phyloP scores from a whole-genome alignment of 352 stramenopile genomes.

The Phytophthora uliginosa region DNA sequence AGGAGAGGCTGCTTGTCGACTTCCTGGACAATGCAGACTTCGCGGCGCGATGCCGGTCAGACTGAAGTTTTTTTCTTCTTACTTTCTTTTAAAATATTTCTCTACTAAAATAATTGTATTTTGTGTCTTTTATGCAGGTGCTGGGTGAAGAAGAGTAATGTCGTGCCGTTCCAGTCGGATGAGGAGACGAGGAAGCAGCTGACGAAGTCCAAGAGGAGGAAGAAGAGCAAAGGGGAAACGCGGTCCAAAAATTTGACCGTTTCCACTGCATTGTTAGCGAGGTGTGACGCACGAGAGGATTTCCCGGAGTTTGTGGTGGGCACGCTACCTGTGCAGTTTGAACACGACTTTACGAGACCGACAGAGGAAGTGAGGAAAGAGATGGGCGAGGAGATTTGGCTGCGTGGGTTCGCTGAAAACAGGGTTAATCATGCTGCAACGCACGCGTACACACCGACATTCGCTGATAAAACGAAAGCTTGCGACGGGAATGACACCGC shows the following conservation, averaged over 20 bases:
- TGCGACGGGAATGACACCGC: neutral
- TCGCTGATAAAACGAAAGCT: neutral
- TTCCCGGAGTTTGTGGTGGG: slow-evolving; percentile 63
- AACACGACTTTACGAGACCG: slow-evolving; percentile 30
- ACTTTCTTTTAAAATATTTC: neutral
- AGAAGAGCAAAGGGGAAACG: slow-evolving; percentile 7
- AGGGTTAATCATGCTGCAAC: slow-evolving; percentile 45
- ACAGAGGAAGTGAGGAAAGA: slow-evolving; percentile 40
- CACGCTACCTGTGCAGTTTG: slow-evolving; percentile 55
- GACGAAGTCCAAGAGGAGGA: slow-evolving; percentile 22
- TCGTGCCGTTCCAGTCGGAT: slow-evolving; percentile 43
- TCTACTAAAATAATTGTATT: too few relatives aligned
- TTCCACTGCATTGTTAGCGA: slow-evolving; percentile 41
- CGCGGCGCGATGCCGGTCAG: slow-evolving; percentile 34
- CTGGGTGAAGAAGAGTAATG: slow-evolving; percentile 59
- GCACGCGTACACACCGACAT: slow-evolving; percentile 26
- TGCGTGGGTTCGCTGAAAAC: slow-evolving; percentile 54
- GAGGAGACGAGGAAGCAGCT: slow-evolving; percentile 27
- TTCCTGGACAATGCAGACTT: slow-evolving; percentile 60
- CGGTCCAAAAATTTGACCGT: slow-evolving; percentile 37
- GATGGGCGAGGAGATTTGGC: slow-evolving; percentile 52
- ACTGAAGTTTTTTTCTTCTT: slow-evolving; percentile 10
- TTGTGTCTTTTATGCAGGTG: slow-evolving; percentile 36
- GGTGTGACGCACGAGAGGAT: slow-evolving; percentile 48
- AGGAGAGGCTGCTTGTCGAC: slow-evolving; percentile 61